Base-by-base conservation (phyloP, 768 basidiomycete species). In the Boletellus sp. region DNA sequence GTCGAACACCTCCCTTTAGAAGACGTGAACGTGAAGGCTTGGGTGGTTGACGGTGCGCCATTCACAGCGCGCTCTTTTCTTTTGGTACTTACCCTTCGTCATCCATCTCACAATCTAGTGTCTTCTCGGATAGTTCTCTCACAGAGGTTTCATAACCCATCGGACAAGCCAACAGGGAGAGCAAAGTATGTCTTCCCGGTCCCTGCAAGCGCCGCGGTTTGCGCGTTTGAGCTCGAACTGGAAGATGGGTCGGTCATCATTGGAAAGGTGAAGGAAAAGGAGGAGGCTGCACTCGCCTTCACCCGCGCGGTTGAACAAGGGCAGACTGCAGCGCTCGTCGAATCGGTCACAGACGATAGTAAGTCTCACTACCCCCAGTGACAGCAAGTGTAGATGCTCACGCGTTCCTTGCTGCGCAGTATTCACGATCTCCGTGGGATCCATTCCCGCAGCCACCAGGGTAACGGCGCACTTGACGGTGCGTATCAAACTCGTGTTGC, bases 131-230 rank as follows among this genome's bases (percentile, higher is more conserved):
- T 78, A 1, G 64, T 71, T 2, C 55, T 80, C 34, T 51, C 54
- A 1, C 78, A 79, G 45, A 62, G 60, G 0, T 80, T 72, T 59
- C 59, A 46, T 15, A 80, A 80, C 50, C 54, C 68, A 0, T 65
- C 67, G 3, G 59, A 64, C 9, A 53, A 51, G 32, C 58, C 71
- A 1, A 80, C 79, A 0, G 60, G 63, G 35, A 67, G 74, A 40
- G 78, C 77, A 23, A 72, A 77, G 28, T 85, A 83, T 60, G 69
- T 74, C 34, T 84, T 85, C 53, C 81, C 83, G 9, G 72, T 84
- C 6, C 84, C 83, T 0, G 77, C 74, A 1, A 70, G 68, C 26
- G 77, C 76, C 0, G 80, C 79, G 0, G 71, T 83, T 8, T 83
- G 79, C 50, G 74, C 73, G 0, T 85, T 85, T 56, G 66, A 74